Percentiles rank a stretch among this genome's conserved stretches.
Conservation (phyloP, 306 rosid genomes). For the Vigna reflexopilosa region DNA sequence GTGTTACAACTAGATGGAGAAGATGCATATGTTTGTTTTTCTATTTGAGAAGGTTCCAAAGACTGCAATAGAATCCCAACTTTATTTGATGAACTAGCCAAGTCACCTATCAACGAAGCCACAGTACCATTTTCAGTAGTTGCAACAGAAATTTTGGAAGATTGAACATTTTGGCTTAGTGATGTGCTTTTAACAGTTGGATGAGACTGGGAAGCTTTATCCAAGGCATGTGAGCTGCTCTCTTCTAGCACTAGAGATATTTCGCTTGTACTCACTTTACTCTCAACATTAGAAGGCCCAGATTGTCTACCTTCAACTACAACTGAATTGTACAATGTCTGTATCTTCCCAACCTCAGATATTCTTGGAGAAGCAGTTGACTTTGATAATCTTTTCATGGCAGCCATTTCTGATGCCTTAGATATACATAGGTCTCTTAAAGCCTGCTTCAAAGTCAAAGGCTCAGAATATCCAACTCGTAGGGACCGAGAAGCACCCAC, state of each 20-base stretch:
- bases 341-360: slow-evolving; percentile 97
- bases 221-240: slow-evolving; percentile 50
- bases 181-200: slow-evolving; percentile 52
- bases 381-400: slow-evolving; percentile 88
- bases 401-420: slow-evolving; percentile 99
- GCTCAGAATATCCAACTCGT: slow-evolving; percentile 76
- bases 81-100: slow-evolving; percentile 51
- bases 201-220: slow-evolving; percentile 51
- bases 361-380: slow-evolving; percentile 71
- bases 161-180: slow-evolving; percentile 51
- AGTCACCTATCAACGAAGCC: slow-evolving; percentile 44
- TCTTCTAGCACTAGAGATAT: slow-evolving; percentile 69
- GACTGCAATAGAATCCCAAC: slow-evolving; percentile 53
- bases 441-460: slow-evolving; percentile 90
- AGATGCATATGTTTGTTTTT: slow-evolving; percentile 46
- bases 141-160: slow-evolving; percentile 50
- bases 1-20: slow-evolving; percentile 46
- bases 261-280: slow-evolving; percentile 59
- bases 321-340: slow-evolving; percentile 87
- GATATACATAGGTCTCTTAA: slow-evolving; percentile 89
- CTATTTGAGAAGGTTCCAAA: slow-evolving; percentile 47
- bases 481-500: slow-evolving; percentile 76
- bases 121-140: slow-evolving; percentile 36
- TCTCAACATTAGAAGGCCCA: slow-evolving; percentile 56
- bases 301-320: slow-evolving; percentile 72